These are phyloP conservation scores for Kwoniella mangroviensis DNA, from an alignment of 768 basidiomycete genomes.

Conservation along the genomic window DNA sequence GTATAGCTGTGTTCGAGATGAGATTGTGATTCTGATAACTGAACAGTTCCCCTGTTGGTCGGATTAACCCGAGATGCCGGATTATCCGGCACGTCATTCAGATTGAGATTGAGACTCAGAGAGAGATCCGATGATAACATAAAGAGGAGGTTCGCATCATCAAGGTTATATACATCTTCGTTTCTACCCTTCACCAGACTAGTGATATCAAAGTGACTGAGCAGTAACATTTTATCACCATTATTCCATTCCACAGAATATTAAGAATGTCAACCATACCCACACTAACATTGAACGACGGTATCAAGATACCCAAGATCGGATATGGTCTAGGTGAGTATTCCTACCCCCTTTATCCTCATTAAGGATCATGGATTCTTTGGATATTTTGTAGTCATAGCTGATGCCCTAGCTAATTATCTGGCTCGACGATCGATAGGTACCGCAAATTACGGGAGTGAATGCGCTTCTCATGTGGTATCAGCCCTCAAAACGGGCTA, in stretches of 20 bases:
- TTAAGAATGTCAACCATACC: slow-evolving; percentile 21
- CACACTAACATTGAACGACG: slow-evolving; percentile 43
- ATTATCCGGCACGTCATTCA: background rate
- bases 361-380: background rate
- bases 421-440: slow-evolving; percentile 10
- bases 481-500: slow-evolving; percentile 48
- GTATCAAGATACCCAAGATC: slow-evolving; percentile 33
- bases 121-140: background rate
- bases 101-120: no score
- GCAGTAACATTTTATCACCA: no score
- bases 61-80: background rate
- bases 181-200: no score
- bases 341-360: background rate
- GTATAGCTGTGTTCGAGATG: no score
- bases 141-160: no score
- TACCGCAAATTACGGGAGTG: slow-evolving; percentile 30
- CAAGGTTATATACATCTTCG: no score
- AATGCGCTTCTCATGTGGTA: slow-evolving; percentile 12
- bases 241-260: background rate
- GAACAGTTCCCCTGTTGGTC: background rate
- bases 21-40: no score
- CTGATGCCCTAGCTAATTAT: background rate
- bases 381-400: background rate
- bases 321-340: slow-evolving; percentile 38
- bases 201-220: no score